Evolutionary conservation across 805 yeast species (phyloP).

Genomic region (Wickerhamiella cacticola): DNA sequence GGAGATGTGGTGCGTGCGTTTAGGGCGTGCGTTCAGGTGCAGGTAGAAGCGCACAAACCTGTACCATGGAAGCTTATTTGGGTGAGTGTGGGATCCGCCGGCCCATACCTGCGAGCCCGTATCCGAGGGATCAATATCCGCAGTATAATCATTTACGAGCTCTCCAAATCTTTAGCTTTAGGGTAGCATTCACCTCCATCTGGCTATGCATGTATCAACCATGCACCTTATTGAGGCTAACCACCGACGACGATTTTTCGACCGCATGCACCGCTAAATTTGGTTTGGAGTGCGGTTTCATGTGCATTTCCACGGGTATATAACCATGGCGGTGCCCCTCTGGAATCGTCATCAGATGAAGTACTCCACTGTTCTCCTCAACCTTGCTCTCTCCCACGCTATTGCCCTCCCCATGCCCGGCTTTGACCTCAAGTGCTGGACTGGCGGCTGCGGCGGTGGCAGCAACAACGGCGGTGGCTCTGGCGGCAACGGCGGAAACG

Average conservation of each 20-base stretch:
- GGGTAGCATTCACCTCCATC: too few species aligned
- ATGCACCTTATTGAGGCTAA: not conserved
- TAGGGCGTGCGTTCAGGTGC: not conserved
- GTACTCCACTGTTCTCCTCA: constrained; percentile 11
- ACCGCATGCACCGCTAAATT: not conserved
- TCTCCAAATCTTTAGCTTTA: not conserved
- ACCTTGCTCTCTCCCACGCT: constrained; percentile 7
- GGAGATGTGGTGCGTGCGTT: too few species aligned
- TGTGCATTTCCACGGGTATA: not conserved
- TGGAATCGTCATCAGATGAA: constrained; percentile 1
- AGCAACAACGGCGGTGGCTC: not conserved
- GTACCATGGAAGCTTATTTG: not conserved
- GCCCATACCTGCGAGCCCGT: too few species aligned
- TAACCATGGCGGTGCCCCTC: not conserved
- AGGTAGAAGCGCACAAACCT: not conserved
- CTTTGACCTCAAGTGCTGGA: constrained; percentile 3
- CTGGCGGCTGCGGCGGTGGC: constrained; percentile 2
- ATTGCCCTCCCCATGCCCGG: constrained; percentile 9
- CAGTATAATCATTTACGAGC: not conserved
- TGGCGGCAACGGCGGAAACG: not conserved
- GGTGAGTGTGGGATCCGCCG: too few species aligned
- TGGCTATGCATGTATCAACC: not conserved
- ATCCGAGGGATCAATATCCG: too few species aligned
- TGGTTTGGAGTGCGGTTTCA: not conserved
- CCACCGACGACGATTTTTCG: not conserved